Percentiles rank a stretch among this genome's conserved stretches.
These are phyloP conservation scores for Physaria fendleri DNA, from an alignment of 345 rosid genomes.

Conservation along the genomic window DNA sequence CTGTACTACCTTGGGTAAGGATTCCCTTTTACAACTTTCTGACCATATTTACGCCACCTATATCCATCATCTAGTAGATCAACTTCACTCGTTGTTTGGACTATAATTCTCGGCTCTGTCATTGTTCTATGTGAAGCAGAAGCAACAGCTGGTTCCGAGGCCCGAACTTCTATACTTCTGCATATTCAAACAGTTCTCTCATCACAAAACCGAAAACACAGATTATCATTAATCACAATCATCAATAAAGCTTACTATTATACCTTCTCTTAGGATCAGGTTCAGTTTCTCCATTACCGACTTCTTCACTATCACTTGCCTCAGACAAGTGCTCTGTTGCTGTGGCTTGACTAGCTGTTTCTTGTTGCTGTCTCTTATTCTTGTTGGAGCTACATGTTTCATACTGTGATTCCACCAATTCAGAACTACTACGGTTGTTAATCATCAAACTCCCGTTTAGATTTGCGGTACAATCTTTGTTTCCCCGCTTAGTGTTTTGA, in stretches of 20 bases:
- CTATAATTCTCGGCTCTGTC: constrained; percentile 73
- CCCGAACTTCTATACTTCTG: constrained; percentile 55
- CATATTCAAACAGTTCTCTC: constrained; percentile 1
- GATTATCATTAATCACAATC: not conserved
- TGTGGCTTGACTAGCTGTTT: constrained; percentile 45
- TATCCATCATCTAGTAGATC: constrained; percentile 93
- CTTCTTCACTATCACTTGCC: constrained; percentile 70
- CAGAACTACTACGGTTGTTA: constrained; percentile 32
- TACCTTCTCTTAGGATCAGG: constrained; percentile 77
- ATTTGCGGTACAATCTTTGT: constrained; percentile 21
- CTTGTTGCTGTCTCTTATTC: constrained; percentile 50
- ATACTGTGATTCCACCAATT: constrained; percentile 10
- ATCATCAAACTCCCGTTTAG: constrained; percentile 31
- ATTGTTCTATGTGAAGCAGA: constrained; percentile 56
- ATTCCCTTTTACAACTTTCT: constrained; percentile 92
- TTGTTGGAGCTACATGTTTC: constrained; percentile 24
- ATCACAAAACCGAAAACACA: not conserved
- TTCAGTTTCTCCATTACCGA: constrained; percentile 51
- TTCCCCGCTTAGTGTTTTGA: constrained; percentile 51
- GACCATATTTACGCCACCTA: constrained; percentile 95
- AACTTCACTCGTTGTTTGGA: constrained; percentile 95
- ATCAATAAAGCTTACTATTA: constrained; percentile 15
- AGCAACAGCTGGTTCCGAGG: constrained; percentile 38
- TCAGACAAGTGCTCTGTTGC: constrained; percentile 44
- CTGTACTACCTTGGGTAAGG: constrained; percentile 72